These are phyloP conservation scores for Fusarium humuli DNA, from an alignment of 2,329 filamentous ascomycete genomes.

Conservation along the genomic window DNA sequence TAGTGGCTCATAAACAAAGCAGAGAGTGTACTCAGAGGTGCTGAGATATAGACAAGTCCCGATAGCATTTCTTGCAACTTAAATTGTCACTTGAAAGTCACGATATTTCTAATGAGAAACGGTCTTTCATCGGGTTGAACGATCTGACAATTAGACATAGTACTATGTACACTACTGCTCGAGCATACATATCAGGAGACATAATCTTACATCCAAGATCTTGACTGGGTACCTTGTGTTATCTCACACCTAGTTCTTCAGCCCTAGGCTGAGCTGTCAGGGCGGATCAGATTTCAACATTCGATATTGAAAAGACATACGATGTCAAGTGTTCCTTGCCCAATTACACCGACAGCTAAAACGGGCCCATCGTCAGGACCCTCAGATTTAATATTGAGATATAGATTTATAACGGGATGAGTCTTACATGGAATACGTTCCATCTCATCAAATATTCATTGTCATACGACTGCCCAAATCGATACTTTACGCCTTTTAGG, in stretches of 20 bases:
- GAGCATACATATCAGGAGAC: constrained; percentile 1
- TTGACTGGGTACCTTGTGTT: background rate
- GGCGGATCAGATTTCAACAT: constrained; percentile 12
- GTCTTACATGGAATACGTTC: constrained; percentile 17
- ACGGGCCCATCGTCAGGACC: constrained; percentile 23
- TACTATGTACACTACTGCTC: background rate
- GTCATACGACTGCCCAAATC: constrained; percentile 43
- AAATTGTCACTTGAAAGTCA: background rate
- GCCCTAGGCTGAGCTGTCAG: background rate
- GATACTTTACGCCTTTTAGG: constrained; percentile 35
- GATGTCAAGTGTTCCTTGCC: constrained; percentile 26
- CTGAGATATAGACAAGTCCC: background rate
- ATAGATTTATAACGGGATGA: constrained; percentile 23
- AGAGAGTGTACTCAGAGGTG: background rate
- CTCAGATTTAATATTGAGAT: constrained; percentile 16
- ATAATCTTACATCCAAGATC: constrained; percentile 6
- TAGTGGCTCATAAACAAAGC: background rate
- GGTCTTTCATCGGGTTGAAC: background rate
- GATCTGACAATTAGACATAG: background rate
- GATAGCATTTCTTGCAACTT: background rate
- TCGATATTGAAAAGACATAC: constrained; percentile 26
- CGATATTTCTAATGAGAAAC: background rate
- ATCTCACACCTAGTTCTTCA: background rate
- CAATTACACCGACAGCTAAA: constrained; percentile 34
- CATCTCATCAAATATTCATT: background rate